A percentile compares a stretch with the other conserved stretches of the same genome.
Conservation (phyloP, 331 rosid genomes). For the Malus hybrid region DNA sequence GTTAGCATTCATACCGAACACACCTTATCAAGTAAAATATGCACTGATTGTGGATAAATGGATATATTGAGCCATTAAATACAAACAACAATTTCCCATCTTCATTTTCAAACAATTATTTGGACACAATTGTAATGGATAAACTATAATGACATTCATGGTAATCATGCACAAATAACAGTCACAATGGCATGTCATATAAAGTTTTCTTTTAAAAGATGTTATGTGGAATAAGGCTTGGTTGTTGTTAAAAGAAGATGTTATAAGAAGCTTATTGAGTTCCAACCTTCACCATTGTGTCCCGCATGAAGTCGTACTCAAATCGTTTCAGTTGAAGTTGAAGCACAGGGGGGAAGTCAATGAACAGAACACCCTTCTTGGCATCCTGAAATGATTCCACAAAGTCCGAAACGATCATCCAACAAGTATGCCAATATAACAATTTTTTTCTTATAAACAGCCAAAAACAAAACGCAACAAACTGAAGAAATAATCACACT, state of each 20-base stretch:
- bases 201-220: too few species aligned
- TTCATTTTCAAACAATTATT: not conserved
- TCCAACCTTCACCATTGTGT: slow-evolving; percentile 92
- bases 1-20: not conserved
- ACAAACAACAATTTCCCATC: not conserved
- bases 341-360: slow-evolving; percentile 90
- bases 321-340: slow-evolving; percentile 92
- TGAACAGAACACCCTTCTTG: slow-evolving; percentile 83
- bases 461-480: not conserved
- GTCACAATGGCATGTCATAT: not conserved
- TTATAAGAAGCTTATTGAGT: not conserved
- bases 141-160: not conserved
- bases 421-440: not conserved
- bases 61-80: not conserved
- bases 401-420: not conserved
- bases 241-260: too few species aligned
- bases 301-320: slow-evolving; percentile 92
- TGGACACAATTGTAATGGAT: not conserved
- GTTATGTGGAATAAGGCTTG: too few species aligned
- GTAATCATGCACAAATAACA: not conserved
- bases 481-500: not conserved
- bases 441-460: not conserved
- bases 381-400: slow-evolving; percentile 68
- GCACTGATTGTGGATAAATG: not conserved
- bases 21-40: not conserved